These are phyloP conservation scores for Jamesozyma jinghongensis DNA, from an alignment of 805 yeast genomes.

Conservation along the genomic window DNA sequence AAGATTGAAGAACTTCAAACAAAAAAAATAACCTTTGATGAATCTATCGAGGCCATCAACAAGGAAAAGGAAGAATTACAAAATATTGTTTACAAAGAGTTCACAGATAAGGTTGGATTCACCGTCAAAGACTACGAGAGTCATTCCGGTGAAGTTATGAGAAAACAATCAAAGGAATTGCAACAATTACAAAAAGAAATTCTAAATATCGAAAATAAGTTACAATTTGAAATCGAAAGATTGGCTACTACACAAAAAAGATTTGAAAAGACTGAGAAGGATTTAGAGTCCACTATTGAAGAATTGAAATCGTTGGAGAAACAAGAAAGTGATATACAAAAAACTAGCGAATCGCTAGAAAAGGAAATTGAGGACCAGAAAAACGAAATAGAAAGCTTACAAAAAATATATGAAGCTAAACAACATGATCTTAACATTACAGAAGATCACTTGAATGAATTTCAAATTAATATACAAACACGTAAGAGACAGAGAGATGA, in stretches of 20 bases:
- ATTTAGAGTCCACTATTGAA: constrained; percentile 31
- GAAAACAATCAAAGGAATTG: constrained; percentile 51
- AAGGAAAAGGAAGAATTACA: constrained; percentile 33
- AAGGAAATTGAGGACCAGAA: constrained; percentile 34
- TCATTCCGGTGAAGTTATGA: constrained; percentile 48
- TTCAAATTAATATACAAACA: constrained; percentile 18
- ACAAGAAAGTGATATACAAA: constrained; percentile 28
- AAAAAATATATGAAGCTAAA: constrained; percentile 26
- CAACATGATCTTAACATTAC: constrained; percentile 29
- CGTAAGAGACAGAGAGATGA: constrained; percentile 31
- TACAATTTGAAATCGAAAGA: constrained; percentile 58
- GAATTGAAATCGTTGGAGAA: constrained; percentile 28
- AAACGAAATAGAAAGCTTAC: constrained; percentile 31
- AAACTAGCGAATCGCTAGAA: constrained; percentile 32
- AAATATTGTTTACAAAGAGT: constrained; percentile 38
- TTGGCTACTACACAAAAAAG: constrained; percentile 44
- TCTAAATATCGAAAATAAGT: constrained; percentile 48
- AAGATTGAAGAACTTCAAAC: constrained; percentile 19
- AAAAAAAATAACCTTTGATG: constrained; percentile 16
- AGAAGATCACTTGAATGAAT: constrained; percentile 45
- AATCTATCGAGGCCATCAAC: constrained; percentile 24
- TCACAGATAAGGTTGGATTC: constrained; percentile 50
- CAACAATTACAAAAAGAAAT: constrained; percentile 55
- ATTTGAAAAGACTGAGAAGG: constrained; percentile 32
- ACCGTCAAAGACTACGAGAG: constrained; percentile 61